These are phyloP conservation scores for Tolypocladium ovalisporum DNA, from an alignment of 2,329 filamentous ascomycete genomes.

Conservation along the genomic window DNA sequence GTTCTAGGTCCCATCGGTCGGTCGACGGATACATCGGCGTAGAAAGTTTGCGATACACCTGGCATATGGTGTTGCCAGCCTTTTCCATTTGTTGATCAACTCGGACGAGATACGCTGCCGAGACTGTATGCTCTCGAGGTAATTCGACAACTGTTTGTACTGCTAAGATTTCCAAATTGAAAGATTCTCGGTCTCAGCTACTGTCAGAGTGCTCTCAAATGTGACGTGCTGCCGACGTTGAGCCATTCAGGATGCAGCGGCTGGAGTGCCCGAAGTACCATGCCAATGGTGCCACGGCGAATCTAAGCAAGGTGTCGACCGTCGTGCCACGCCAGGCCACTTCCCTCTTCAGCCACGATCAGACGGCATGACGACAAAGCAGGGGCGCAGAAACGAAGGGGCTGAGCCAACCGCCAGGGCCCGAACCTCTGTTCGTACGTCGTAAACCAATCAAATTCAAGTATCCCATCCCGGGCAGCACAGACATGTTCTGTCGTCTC, in stretches of 20 bases:
- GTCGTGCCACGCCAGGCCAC: too few species aligned
- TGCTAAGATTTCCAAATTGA: not conserved
- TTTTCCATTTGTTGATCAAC: not conserved
- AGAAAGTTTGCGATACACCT: constrained; percentile 6
- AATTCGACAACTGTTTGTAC: constrained; percentile 6
- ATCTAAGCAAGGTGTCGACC: too few species aligned
- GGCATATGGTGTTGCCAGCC: constrained; percentile 1
- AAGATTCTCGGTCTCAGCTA: not conserved
- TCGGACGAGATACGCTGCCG: constrained; percentile 1
- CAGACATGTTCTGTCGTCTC: too few species aligned
- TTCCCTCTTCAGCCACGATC: too few species aligned
- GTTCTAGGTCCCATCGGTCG: constrained; percentile 11
- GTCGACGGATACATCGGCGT: constrained; percentile 11
- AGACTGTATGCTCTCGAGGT: constrained; percentile 3
- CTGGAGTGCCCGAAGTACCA: too few species aligned
- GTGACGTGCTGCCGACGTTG: not conserved
- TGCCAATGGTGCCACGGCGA: too few species aligned
- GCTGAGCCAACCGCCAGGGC: too few species aligned
- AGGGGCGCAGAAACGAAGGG: too few species aligned
- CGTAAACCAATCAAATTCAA: too few species aligned
- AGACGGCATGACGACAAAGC: too few species aligned
- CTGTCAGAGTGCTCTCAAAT: not conserved
- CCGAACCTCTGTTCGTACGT: too few species aligned
- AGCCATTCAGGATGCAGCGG: not conserved
- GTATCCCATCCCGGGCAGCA: too few species aligned